Percentiles rank a stretch among this genome's conserved stretches.
Evolutionary conservation across 768 basidiomycete genomes (phyloP).

Genomic region (Sistotremastrum suecicum): DNA sequence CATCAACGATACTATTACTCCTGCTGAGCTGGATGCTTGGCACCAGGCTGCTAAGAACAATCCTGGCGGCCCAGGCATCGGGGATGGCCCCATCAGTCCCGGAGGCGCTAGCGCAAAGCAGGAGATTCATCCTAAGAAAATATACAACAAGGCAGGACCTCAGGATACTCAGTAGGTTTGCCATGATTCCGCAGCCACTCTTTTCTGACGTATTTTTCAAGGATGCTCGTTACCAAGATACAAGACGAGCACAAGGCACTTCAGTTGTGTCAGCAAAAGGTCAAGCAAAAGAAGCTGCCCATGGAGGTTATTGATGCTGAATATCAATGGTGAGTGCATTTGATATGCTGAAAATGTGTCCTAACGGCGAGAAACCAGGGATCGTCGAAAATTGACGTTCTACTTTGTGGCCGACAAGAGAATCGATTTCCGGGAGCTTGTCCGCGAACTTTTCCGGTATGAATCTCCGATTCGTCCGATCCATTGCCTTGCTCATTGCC

Average conservation of each 20-base stretch:
- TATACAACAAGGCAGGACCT: constrained; percentile 73
- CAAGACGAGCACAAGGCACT: constrained; percentile 90
- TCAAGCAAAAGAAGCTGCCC: constrained; percentile 83
- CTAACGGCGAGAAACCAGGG: constrained; percentile 34
- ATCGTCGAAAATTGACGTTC: constrained; percentile 95
- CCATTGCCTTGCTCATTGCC: not conserved
- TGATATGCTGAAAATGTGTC: not conserved
- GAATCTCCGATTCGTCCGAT: constrained; percentile 10
- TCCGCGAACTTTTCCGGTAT: constrained; percentile 85
- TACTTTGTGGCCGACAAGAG: constrained; percentile 94
- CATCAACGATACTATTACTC: constrained; percentile 79
- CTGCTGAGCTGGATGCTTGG: constrained; percentile 82
- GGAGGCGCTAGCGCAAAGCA: constrained; percentile 40
- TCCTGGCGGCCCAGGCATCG: constrained; percentile 27
- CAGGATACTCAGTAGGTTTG: constrained; percentile 67
- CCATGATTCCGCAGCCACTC: not conserved
- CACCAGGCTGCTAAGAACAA: constrained; percentile 43
- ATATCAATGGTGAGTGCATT: constrained; percentile 75
- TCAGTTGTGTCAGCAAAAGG: constrained; percentile 82
- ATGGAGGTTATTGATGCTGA: constrained; percentile 99
- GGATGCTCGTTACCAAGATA: constrained; percentile 65
- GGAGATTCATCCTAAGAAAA: constrained; percentile 95
- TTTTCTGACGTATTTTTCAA: constrained; percentile 16
- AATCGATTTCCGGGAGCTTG: constrained; percentile 93
- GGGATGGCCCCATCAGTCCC: constrained; percentile 17